These are phyloP conservation scores for Leptographium wingfieldii DNA, from an alignment of 2,329 filamentous ascomycete species.

Conservation along the genomic window DNA sequence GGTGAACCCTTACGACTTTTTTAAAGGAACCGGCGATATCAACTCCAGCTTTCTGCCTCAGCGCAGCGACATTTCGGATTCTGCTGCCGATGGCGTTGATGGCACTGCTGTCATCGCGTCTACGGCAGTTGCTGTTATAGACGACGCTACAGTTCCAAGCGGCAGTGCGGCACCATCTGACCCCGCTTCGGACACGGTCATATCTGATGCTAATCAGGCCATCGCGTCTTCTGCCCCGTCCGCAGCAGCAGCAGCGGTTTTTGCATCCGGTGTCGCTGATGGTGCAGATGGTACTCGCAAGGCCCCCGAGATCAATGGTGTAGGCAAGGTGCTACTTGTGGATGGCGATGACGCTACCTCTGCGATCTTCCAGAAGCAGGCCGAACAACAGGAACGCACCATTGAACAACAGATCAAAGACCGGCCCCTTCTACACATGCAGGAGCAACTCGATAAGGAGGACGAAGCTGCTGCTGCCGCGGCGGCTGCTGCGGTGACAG, in stretches of 20 bases:
- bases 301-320: slow-evolving; percentile 3
- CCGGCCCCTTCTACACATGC: slow-evolving; percentile 78
- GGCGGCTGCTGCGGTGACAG: slow-evolving; percentile 13
- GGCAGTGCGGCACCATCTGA: not conserved
- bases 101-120: not conserved
- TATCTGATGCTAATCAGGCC: not conserved
- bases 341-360: slow-evolving; percentile 57
- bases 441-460: slow-evolving; percentile 80
- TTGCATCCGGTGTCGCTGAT: not conserved
- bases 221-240: not conserved
- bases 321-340: slow-evolving; percentile 34
- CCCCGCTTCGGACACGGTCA: not conserved
- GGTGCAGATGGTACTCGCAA: not conserved
- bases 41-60: slow-evolving; percentile 95
- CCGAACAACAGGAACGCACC: slow-evolving; percentile 73
- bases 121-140: not conserved
- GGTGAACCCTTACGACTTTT: slow-evolving; percentile 92
- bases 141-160: not conserved
- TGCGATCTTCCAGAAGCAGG: slow-evolving; percentile 57
- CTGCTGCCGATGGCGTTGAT: slow-evolving; percentile 1
- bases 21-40: slow-evolving; percentile 95
- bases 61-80: slow-evolving; percentile 39
- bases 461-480: slow-evolving; percentile 50
- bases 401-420: slow-evolving; percentile 84
- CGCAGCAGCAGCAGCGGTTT: not conserved